These are phyloP conservation scores for Cryptosporidium viatorum DNA, from an alignment of 169 alveolate species.

Conservation along the genomic window DNA sequence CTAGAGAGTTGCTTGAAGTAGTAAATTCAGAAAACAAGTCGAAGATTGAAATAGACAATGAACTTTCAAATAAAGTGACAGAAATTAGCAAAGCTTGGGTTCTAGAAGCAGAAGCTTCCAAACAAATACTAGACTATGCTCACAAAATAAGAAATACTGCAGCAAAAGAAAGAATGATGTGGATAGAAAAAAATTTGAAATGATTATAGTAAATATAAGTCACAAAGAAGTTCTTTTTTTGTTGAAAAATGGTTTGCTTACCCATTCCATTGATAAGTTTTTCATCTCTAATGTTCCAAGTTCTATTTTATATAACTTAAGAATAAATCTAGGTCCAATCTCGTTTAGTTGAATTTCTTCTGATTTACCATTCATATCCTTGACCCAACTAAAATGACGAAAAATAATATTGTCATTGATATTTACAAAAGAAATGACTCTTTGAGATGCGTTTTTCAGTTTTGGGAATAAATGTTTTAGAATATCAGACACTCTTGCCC, in stretches of 20 bases:
- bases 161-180: slow-evolving; percentile 43
- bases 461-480: slow-evolving; percentile 93
- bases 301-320: slow-evolving; percentile 94
- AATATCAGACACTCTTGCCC: slow-evolving; percentile 93
- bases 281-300: slow-evolving; percentile 97
- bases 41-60: slow-evolving; percentile 12
- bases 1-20: not conserved
- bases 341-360: slow-evolving; percentile 90
- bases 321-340: slow-evolving; percentile 95
- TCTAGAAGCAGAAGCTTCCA: slow-evolving; percentile 59
- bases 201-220: not conserved
- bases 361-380: slow-evolving; percentile 82
- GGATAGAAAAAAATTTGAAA: slow-evolving; percentile 25
- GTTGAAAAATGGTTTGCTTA: slow-evolving; percentile 97
- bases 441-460: slow-evolving; percentile 87
- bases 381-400: slow-evolving; percentile 92
- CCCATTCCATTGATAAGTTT: slow-evolving; percentile 97
- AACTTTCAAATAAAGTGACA: slow-evolving; percentile 12
- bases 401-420: slow-evolving; percentile 91
- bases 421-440: slow-evolving; percentile 93
- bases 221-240: slow-evolving; percentile 83
- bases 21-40: not conserved
- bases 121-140: slow-evolving; percentile 48
- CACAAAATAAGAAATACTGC: slow-evolving; percentile 57
- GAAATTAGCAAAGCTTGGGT: slow-evolving; percentile 59